Percentiles rank a stretch among this genome's conserved stretches.
Conservation (phyloP, 2,329 filamentous ascomycete species). For the Zasmidium citrigriseum region DNA sequence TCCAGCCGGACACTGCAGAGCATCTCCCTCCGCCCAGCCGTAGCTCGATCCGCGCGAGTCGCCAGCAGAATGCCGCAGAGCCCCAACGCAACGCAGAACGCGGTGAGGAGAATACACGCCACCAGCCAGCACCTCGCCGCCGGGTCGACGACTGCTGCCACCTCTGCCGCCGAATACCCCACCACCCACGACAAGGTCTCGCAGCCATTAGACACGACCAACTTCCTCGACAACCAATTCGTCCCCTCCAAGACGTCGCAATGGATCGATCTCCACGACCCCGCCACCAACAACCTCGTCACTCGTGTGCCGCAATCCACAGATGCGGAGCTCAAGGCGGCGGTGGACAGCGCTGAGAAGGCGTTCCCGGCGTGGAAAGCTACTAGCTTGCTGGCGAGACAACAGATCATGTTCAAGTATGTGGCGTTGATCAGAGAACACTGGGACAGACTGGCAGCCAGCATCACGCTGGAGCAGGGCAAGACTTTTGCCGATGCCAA, state of each 20-base stretch:
- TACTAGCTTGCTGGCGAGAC: slow-evolving; percentile 71
- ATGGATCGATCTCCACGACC: slow-evolving; percentile 80
- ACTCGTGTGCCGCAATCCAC: slow-evolving; percentile 83
- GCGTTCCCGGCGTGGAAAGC: slow-evolving; percentile 74
- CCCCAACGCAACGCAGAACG: slow-evolving; percentile 39
- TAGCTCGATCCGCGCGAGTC: slow-evolving; percentile 35
- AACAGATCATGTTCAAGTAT: slow-evolving; percentile 88
- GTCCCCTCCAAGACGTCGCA: slow-evolving; percentile 65
- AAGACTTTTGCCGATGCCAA: slow-evolving; percentile 84
- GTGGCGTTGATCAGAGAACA: slow-evolving; percentile 77
- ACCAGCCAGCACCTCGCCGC: slow-evolving; percentile 56
- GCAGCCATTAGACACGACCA: slow-evolving; percentile 70
- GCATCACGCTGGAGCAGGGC: slow-evolving; percentile 84
- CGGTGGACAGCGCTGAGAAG: slow-evolving; percentile 72
- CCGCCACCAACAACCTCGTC: slow-evolving; percentile 81
- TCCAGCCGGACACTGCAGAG: slow-evolving; percentile 42
- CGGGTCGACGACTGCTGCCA: slow-evolving; percentile 51
- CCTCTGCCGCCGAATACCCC: slow-evolving; percentile 61
- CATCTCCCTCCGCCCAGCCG: slow-evolving; percentile 40
- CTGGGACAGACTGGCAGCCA: slow-evolving; percentile 81
- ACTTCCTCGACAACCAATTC: slow-evolving; percentile 82
- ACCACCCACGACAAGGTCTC: slow-evolving; percentile 71
- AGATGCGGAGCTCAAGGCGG: slow-evolving; percentile 72
- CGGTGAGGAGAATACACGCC: slow-evolving; percentile 53
- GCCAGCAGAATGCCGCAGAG: slow-evolving; percentile 33